Percentiles rank a stretch among this genome's conserved stretches.
Conservation (phyloP, 805 yeast species). For the Saccharomycopsis fibuligera region DNA sequence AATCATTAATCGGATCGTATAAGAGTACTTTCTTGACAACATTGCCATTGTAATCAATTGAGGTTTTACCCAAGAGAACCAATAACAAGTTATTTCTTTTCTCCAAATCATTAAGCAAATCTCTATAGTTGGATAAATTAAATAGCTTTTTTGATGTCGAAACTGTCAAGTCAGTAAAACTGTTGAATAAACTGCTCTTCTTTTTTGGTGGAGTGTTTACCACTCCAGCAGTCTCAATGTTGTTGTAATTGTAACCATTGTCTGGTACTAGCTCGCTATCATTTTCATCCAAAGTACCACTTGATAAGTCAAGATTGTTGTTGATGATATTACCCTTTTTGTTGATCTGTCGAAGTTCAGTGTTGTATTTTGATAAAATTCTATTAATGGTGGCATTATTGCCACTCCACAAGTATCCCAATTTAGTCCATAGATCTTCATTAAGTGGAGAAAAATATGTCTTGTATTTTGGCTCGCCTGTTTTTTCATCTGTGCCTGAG, state of each 20-base stretch:
- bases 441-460: conserved; percentile 14
- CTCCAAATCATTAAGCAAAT: conserved; percentile 18
- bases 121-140: conserved; percentile 17
- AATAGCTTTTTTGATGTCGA: conserved; percentile 20
- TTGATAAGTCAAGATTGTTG: conserved; percentile 7
- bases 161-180: conserved; percentile 18
- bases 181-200: conserved; percentile 11
- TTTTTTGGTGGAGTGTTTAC: not conserved
- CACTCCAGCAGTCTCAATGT: not conserved
- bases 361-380: conserved; percentile 17
- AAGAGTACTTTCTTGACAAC: conserved; percentile 6
- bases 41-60: conserved; percentile 12
- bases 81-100: conserved; percentile 11
- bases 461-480: conserved; percentile 1
- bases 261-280: not conserved
- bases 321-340: conserved; percentile 15
- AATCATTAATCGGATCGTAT: conserved; percentile 87
- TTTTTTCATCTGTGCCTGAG: not conserved
- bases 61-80: conserved; percentile 13
- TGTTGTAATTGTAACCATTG: not conserved
- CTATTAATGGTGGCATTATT: conserved; percentile 11
- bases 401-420: conserved; percentile 9
- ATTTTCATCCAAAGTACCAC: not conserved
- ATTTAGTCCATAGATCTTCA: conserved; percentile 20
- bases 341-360: conserved; percentile 16